These are phyloP conservation scores for Carpinus fangiana DNA, from an alignment of 306 rosid species.

Conservation along the genomic window DNA sequence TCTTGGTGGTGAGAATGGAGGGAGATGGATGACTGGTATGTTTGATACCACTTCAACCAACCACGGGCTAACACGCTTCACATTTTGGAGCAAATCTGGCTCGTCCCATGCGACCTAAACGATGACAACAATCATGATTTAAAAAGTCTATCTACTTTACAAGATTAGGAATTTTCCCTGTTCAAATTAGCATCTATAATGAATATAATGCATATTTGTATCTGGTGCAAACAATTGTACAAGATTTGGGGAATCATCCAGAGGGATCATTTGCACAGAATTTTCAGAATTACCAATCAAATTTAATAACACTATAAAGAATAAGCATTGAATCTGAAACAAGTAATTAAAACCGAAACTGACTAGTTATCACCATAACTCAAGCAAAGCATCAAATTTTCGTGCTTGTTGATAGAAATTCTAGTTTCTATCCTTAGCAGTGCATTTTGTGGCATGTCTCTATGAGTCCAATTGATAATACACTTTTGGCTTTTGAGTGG, in stretches of 20 bases:
- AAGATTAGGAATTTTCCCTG: neutral
- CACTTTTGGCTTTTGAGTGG: neutral
- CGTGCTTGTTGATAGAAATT: neutral
- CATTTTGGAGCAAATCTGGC: conserved; percentile 94
- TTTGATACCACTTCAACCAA: conserved; percentile 76
- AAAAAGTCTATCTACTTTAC: neutral
- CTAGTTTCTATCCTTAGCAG: neutral
- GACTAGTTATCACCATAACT: neutral
- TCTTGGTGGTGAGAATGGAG: conserved; percentile 76
- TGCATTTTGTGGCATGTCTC: neutral
- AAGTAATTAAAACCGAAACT: neutral
- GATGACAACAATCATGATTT: neutral
- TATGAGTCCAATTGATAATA: neutral
- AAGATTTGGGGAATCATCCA: neutral
- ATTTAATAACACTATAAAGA: neutral
- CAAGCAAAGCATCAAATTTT: neutral
- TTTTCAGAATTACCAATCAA: neutral
- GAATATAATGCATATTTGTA: neutral
- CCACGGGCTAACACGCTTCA: conserved; percentile 93
- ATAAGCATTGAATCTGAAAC: neutral
- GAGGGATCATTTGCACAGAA: neutral
- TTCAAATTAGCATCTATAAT: neutral
- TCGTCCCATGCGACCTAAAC: conserved; percentile 94
- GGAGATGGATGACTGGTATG: conserved; percentile 69
- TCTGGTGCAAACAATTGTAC: neutral